phyloP scores from a whole-genome alignment of 2,329 filamentous ascomycete species.

The Lasiodiplodia citricola region DNA sequence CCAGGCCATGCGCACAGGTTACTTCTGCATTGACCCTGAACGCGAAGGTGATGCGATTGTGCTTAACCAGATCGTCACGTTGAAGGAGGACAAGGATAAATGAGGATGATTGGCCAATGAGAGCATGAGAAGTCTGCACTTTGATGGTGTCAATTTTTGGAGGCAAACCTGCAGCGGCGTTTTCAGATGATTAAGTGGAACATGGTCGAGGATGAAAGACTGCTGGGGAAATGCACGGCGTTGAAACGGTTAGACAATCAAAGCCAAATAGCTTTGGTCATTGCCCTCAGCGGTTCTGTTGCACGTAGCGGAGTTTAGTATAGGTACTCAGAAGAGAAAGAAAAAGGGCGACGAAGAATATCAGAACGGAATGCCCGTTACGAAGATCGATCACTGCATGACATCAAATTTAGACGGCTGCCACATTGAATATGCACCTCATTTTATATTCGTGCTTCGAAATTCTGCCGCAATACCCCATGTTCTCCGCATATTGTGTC shows the following conservation, averaged over 20 bases:
- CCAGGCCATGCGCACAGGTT: constrained; percentile 88
- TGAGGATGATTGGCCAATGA: neutral
- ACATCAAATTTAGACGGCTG: neutral
- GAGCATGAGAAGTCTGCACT: neutral
- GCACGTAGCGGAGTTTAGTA: neutral
- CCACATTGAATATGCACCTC: neutral
- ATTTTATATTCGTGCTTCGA: neutral
- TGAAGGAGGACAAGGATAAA: constrained; percentile 74
- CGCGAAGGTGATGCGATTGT: constrained; percentile 73
- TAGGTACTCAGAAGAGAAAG: neutral
- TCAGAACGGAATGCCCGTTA: neutral
- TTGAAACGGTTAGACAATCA: neutral
- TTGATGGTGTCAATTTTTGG: neutral
- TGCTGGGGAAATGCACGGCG: neutral
- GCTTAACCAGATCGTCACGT: constrained; percentile 86
- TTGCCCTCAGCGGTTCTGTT: neutral
- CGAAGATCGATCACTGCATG: neutral
- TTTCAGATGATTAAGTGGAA: neutral
- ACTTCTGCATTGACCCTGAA: constrained; percentile 85
- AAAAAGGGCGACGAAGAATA: neutral
- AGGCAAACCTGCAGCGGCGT: neutral
- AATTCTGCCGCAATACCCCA: neutral
- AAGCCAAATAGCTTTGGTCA: neutral
- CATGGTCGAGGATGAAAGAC: neutral
- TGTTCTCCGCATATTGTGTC: neutral